Evolutionary conservation across 106 monocot species (phyloP).

Genomic region (Gastrodia elata): DNA sequence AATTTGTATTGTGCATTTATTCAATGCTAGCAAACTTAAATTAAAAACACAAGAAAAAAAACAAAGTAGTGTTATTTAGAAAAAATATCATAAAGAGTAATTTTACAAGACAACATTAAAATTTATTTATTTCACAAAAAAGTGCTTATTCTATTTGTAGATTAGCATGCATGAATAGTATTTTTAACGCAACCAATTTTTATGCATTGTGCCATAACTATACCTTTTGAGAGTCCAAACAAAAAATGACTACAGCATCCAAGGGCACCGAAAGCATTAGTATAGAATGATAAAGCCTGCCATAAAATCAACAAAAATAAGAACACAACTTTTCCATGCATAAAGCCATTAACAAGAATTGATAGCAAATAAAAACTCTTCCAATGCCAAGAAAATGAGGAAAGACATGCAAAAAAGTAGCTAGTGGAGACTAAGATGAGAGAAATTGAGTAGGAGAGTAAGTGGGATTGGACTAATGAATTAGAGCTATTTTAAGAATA

Average conservation of each 20-base stretch:
- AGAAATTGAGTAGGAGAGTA: no score
- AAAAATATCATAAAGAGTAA: slow-evolving; percentile 1
- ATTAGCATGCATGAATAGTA: background rate
- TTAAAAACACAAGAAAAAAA: background rate
- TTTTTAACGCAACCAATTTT: background rate
- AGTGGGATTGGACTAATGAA: no score
- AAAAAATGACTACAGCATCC: slow-evolving; percentile 42
- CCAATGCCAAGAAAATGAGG: background rate
- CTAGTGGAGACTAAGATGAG: no score
- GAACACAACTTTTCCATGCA: background rate
- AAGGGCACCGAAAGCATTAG: slow-evolving; percentile 26
- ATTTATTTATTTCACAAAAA: background rate
- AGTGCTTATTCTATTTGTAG: background rate
- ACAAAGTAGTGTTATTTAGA: no score
- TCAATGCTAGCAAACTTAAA: background rate
- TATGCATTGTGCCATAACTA: background rate
- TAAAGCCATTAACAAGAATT: background rate
- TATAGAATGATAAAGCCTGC: slow-evolving; percentile 52
- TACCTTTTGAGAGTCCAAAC: slow-evolving; percentile 73
- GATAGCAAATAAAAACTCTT: background rate
- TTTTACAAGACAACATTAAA: background rate
- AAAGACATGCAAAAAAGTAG: no score
- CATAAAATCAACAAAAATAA: slow-evolving; percentile 7
- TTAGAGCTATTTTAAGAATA: no score
- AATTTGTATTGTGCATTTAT: background rate